Evolutionary conservation across 306 rosid genomes (phyloP), one percentile per base, ranked within the genome.

Genomic region (Cicer bijugum): DNA sequence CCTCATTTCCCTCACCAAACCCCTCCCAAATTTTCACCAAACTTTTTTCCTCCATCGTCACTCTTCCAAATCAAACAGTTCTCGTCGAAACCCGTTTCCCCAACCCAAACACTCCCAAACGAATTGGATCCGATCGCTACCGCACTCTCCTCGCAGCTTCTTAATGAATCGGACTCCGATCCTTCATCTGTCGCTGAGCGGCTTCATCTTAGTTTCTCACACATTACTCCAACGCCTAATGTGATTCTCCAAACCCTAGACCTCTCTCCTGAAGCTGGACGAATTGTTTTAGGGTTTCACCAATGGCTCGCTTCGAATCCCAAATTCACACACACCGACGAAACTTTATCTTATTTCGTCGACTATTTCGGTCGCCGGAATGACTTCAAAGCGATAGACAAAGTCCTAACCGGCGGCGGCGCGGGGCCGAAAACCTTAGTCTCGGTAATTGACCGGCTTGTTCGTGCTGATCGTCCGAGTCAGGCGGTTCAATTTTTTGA

Each of bases 361-460:
- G 84, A 86, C 33, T 89, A 78, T 75, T 88, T 93, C 9, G 92
- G 92, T 28, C 88, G 93, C 42, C 78, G 88, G 51, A 93, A 88
- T 52, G 97, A 93, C 69, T 93, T 93, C 86, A 93, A 89, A 70
- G 88, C 91, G 8, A 76, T 80, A 23, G 84, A 87, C 17, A 92
- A 89, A 16, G 46, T 88, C 15, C 92, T 93, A 6, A 11, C 76
- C 28, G 23, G 15, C 5, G 82, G 66, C 0, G 44, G 81, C 2
- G 83, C 82, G 0, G 96, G 98, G 4, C 67, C 89, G 1, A 84
- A 86, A 78, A 89, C 96, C 53, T 74, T 91, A 0, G 38, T 14
- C 1, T 76, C 92, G 1, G 71, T 88, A 9, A 50, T 93, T 15
- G 88, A 82, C 75, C 80, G 89, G 63, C 82, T 89, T n/a, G 97